phyloP scores from a whole-genome alignment of 2,329 filamentous ascomycete genomes.

The Colletotrichum simmondsii region DNA sequence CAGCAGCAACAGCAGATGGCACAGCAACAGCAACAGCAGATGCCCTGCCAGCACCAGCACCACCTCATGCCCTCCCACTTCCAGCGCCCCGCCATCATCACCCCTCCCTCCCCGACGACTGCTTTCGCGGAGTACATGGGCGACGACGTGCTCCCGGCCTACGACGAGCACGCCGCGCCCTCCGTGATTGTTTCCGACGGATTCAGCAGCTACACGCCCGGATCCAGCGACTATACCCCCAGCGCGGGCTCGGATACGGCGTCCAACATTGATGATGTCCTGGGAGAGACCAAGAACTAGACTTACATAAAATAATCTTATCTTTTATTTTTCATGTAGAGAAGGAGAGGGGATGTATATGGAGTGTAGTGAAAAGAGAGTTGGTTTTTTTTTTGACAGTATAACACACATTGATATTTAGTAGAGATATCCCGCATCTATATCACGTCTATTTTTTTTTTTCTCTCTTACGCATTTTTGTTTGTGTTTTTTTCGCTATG shows the following conservation, averaged over 20 bases:
- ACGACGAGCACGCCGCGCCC: constrained; percentile 47
- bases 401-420: not conserved
- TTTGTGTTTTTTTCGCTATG: not conserved
- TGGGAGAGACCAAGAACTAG: constrained; percentile 40
- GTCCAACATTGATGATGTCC: constrained; percentile 32
- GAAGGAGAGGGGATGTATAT: not conserved
- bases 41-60: not conserved
- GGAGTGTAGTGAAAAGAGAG: not conserved
- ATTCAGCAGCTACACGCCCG: constrained; percentile 51
- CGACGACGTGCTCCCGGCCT: constrained; percentile 54
- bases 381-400: no score
- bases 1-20: constrained; percentile 33
- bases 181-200: constrained; percentile 54
- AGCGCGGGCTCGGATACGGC: constrained; percentile 30
- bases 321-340: not conserved
- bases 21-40: constrained; percentile 42
- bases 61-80: constrained; percentile 30
- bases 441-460: not conserved
- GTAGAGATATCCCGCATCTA: not conserved
- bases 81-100: constrained; percentile 10
- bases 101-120: constrained; percentile 41
- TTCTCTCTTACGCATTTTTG: not conserved
- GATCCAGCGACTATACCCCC: constrained; percentile 41
- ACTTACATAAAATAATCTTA: no score
- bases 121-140: constrained; percentile 42